phyloP scores from a whole-genome alignment of 179 eudicot species.

The Patellifolia procumbens region DNA sequence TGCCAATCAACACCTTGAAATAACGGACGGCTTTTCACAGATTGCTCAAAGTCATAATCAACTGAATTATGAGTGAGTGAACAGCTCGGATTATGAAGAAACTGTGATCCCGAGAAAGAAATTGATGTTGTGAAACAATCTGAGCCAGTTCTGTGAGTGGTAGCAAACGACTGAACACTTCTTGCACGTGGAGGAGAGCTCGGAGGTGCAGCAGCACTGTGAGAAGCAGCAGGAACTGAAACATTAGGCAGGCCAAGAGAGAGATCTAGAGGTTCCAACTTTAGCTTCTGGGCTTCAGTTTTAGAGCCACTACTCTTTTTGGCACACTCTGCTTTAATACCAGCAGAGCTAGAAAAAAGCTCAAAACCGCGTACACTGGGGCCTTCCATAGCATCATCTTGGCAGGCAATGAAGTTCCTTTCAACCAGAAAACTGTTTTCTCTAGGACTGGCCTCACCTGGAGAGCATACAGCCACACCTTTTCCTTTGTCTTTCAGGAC shows the following conservation, averaged over 20 bases:
- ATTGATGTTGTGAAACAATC: slow-evolving; percentile 84
- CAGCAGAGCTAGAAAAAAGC: slow-evolving; percentile 62
- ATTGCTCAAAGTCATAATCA: slow-evolving; percentile 70
- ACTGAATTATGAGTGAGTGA: slow-evolving; percentile 67
- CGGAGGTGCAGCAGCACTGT: slow-evolving; percentile 56
- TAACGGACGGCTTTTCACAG: slow-evolving; percentile 83
- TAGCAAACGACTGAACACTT: slow-evolving; percentile 86
- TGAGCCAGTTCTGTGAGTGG: slow-evolving; percentile 72
- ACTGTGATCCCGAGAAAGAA: slow-evolving; percentile 89
- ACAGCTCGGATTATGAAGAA: slow-evolving; percentile 84
- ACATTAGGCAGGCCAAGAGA: slow-evolving; percentile 90
- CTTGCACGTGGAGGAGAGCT: slow-evolving; percentile 77
- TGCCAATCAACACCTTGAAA: slow-evolving; percentile 92
- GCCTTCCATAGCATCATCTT: slow-evolving; percentile 62
- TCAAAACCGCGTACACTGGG: slow-evolving; percentile 76
- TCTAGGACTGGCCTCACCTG: slow-evolving; percentile 35
- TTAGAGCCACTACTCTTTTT: slow-evolving; percentile 33
- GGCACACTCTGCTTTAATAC: slow-evolving; percentile 47
- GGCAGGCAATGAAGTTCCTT: slow-evolving; percentile 39
- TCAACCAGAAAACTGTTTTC: slow-evolving; percentile 43
- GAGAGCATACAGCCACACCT: slow-evolving; percentile 52
- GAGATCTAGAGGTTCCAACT: slow-evolving; percentile 75
- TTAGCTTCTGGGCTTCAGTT: slow-evolving; percentile 58
- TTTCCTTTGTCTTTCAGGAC: slow-evolving; percentile 78
- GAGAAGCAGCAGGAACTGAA: slow-evolving; percentile 58